Conservation (phyloP, 1,139 yeast genomes). For the Scheffersomyces stambukii region DNA sequence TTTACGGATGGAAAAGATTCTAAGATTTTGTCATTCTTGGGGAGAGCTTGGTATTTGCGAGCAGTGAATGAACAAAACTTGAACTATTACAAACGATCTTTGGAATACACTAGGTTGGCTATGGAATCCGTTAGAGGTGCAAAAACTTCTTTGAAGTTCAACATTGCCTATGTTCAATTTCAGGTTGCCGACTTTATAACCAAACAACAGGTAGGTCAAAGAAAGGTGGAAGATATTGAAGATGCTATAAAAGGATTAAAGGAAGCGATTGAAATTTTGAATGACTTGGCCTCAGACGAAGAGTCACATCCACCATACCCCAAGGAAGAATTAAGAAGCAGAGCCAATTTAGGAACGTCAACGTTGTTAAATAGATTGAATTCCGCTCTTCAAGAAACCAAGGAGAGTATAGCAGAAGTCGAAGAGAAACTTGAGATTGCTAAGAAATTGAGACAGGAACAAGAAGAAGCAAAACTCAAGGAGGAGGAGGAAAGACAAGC, state of each 20-base stretch:
- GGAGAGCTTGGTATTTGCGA: slow-evolving; percentile 87
- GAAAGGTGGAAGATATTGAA: slow-evolving; percentile 61
- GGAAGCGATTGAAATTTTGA: slow-evolving; percentile 59
- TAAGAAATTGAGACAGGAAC: slow-evolving; percentile 53
- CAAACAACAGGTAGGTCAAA: slow-evolving; percentile 55
- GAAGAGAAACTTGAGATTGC: slow-evolving; percentile 71
- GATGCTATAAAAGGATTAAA: slow-evolving; percentile 55
- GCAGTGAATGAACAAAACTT: slow-evolving; percentile 68
- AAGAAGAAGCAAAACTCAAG: slow-evolving; percentile 32
- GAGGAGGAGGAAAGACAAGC: slow-evolving; percentile 34
- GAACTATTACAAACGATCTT: slow-evolving; percentile 54
- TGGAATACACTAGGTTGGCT: slow-evolving; percentile 62
- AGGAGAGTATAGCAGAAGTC: slow-evolving; percentile 56
- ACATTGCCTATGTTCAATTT: slow-evolving; percentile 79
- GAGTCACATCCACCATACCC: slow-evolving; percentile 69
- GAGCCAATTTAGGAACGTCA: slow-evolving; percentile 79
- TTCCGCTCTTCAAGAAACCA: slow-evolving; percentile 69
- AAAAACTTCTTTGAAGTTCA: slow-evolving; percentile 50
- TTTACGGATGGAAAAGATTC: slow-evolving; percentile 63
- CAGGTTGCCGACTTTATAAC: slow-evolving; percentile 83
- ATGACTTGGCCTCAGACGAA: slow-evolving; percentile 51
- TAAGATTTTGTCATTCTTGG: slow-evolving; percentile 66
- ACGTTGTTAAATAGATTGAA: slow-evolving; percentile 72
- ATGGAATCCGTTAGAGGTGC: slow-evolving; percentile 40
- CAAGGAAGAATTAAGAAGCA: slow-evolving; percentile 70